Base-by-base conservation (phyloP, 805 yeast species). In the Candida arabinofermentans region DNA sequence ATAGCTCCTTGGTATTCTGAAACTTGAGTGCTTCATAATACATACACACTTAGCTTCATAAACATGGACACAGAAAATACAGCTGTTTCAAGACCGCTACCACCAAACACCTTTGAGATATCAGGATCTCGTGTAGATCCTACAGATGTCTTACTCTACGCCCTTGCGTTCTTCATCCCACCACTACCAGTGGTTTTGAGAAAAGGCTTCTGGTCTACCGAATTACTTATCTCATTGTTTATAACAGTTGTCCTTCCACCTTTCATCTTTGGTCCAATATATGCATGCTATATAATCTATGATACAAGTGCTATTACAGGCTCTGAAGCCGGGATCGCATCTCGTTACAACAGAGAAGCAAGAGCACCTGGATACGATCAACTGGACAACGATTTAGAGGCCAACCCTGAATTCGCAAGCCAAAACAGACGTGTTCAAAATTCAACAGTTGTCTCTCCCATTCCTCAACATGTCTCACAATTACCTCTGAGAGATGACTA, bases 141-240 rank as follows among this genome's bases (percentile, higher is more conserved):
- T 2, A 44, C 72, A 3, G 90, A 84, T 57, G 56, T 79, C n/a
- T 57, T 78, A 12, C 72, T 85, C 13, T 77, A 80, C 42, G 49
- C 79, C 1, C 57, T 80, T 7, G 81, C 87, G 3, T 70, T 83
- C 37, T 67, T 84, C 38, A 70, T 81, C 55, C 93, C 95, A 2
- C 93, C 93, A 0, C 66, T 84, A 10, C 86, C 90, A 0, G 89
- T 85, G 9, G 62, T 79, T 59, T 69, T 82, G 27, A 70, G 88
- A 55, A 65, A 79, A 36, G 93, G 93, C 1, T 40, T 75, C 13
- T 79, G 77, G 50, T 68, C 83, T 2, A 55, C 65, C 26, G 86
- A 83, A 49, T 65, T 77, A 13, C 44, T 68, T 24, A 58, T 75
- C 19, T 64, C 69, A 40, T 65, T 77, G n/a, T 44, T 69, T 24